Evolutionary conservation across 1,139 yeast species (phyloP).

Genomic region (Yamadazyma friedrichii): DNA sequence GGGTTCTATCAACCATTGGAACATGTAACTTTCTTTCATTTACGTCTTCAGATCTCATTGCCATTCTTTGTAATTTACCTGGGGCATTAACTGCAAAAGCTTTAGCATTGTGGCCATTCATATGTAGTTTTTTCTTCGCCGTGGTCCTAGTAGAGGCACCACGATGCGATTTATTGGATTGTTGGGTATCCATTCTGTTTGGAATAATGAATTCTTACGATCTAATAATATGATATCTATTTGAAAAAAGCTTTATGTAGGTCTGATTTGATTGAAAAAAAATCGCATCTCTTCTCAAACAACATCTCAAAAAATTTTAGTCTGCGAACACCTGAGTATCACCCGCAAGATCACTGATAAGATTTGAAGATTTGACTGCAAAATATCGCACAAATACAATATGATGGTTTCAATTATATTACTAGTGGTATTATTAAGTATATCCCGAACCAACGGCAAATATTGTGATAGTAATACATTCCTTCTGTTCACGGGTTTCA

Average conservation of each 20-base stretch:
- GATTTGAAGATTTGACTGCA: conserved; percentile 1
- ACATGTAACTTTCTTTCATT: conserved; percentile 88
- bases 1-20: conserved; percentile 96
- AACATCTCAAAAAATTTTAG: neutral
- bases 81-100: conserved; percentile 96
- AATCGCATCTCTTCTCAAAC: conserved; percentile 10
- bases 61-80: conserved; percentile 80
- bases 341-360: neutral
- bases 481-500: conserved; percentile 59
- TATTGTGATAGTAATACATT: conserved; percentile 13
- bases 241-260: neutral
- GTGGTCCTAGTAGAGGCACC: conserved; percentile 54
- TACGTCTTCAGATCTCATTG: conserved; percentile 81
- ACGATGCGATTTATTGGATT: conserved; percentile 60
- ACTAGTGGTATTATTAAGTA: too few relatives aligned
- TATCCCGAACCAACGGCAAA: neutral
- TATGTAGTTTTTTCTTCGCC: conserved; percentile 84
- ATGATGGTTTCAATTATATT: neutral
- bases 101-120: conserved; percentile 88
- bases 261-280: neutral
- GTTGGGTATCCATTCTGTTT: conserved; percentile 33
- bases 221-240: neutral
- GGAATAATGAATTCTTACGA: neutral
- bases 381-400: neutral
- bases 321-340: neutral